phyloP scores from a whole-genome alignment of 805 yeast species.

The Huiozyma sinensis region DNA sequence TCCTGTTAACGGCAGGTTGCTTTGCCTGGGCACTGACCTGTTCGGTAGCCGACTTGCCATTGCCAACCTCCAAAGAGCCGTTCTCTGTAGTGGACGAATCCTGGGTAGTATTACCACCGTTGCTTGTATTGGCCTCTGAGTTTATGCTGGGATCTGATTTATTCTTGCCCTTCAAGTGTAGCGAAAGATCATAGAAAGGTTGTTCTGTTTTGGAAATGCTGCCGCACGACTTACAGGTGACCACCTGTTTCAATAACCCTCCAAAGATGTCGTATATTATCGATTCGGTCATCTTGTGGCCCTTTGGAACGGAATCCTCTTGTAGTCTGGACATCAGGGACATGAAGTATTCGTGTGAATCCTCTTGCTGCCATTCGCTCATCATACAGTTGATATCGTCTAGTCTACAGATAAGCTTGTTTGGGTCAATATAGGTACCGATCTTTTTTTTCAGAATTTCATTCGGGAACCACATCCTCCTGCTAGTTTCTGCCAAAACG shows the following conservation, averaged over 20 bases:
- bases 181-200: constrained; percentile 84
- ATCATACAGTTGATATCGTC: constrained; percentile 90
- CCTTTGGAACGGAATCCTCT: constrained; percentile 87
- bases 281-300: constrained; percentile 70
- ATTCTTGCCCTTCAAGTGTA: constrained; percentile 54
- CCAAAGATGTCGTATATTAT: constrained; percentile 91
- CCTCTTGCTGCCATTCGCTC: constrained; percentile 97
- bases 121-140: neutral
- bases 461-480: constrained; percentile 57
- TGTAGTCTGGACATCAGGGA: constrained; percentile 77
- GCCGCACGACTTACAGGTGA: constrained; percentile 75
- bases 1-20: constrained; percentile 8
- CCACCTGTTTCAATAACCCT: constrained; percentile 75
- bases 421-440: constrained; percentile 55
- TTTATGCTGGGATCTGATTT: constrained; percentile 12
- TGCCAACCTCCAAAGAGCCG: neutral
- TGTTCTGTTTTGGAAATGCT: constrained; percentile 79
- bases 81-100: neutral
- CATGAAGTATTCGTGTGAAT: constrained; percentile 95
- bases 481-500: constrained; percentile 56
- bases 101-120: neutral
- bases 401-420: constrained; percentile 54
- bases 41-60: neutral
- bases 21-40: neutral
- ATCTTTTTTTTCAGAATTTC: constrained; percentile 27